Evolutionary conservation across 129 eudicot species (phyloP).

Genomic region (Artemisia annua): DNA sequence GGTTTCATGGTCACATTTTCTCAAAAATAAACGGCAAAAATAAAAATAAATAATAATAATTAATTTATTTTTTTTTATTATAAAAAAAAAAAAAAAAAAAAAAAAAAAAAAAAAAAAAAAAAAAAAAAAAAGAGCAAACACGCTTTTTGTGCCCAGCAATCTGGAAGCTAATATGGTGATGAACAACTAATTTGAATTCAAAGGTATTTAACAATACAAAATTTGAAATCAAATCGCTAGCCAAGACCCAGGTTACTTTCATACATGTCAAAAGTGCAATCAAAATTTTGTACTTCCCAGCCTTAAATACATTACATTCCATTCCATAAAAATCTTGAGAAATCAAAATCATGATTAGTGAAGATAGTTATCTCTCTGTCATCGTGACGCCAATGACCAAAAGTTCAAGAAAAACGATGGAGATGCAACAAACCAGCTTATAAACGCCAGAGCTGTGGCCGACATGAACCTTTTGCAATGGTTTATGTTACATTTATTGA

Average conservation of each 20-base stretch:
- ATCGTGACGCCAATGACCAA: constrained; percentile 77
- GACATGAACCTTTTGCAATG: constrained; percentile 85
- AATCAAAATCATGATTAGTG: constrained; percentile 4
- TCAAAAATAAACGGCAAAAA: background rate
- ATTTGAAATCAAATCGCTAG: constrained; percentile 10
- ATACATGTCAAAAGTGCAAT: constrained; percentile 9
- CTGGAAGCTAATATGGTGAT: background rate
- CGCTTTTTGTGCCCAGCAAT: background rate
- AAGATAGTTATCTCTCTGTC: constrained; percentile 23
- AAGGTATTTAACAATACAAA: constrained; percentile 6
- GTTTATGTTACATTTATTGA: constrained; percentile 62
- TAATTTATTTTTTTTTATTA: no score
- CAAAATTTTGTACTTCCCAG: constrained; percentile 29
- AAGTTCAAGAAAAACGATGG: constrained; percentile 80
- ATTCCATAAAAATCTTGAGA: constrained; percentile 3
- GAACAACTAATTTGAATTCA: background rate
- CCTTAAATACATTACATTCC: constrained; percentile 7
- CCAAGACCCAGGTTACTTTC: background rate
- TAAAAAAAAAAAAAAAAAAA: background rate
- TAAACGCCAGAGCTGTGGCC: constrained; percentile 87
- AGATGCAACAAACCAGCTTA: constrained; percentile 83
- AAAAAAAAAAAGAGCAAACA: no score
- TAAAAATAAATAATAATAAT: background rate
- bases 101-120: no score
- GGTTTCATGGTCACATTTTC: no score